These are phyloP conservation scores for Persicaria tinctoria DNA, from an alignment of 148 eudicot species.

Conservation along the genomic window DNA sequence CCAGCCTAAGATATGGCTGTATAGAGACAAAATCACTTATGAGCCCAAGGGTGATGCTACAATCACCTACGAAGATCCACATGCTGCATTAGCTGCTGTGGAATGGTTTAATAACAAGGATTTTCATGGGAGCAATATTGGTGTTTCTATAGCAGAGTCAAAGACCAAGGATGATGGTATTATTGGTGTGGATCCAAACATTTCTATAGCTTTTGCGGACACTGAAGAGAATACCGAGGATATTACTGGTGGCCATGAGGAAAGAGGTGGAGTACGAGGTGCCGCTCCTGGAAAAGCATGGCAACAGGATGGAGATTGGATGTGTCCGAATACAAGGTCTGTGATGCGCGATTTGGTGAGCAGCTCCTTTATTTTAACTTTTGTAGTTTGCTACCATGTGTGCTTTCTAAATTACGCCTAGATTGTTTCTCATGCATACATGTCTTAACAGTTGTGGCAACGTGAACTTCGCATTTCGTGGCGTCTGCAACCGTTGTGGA, in stretches of 20 bases:
- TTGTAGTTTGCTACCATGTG: constrained; percentile 5
- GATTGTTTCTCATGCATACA: constrained; percentile 22
- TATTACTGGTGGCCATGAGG: constrained; percentile 38
- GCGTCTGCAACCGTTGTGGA: constrained; percentile 99
- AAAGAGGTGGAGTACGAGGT: constrained; percentile 75
- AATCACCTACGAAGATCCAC: constrained; percentile 92
- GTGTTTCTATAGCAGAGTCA: constrained; percentile 85
- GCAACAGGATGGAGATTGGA: constrained; percentile 99
- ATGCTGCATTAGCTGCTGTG: constrained; percentile 95
- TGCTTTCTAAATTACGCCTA: not conserved
- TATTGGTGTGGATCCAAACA: constrained; percentile 23
- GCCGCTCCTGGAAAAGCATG: constrained; percentile 78
- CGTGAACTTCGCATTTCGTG: constrained; percentile 96
- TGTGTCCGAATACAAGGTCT: constrained; percentile 99
- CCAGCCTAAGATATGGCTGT: constrained; percentile 91
- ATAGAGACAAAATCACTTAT: constrained; percentile 71
- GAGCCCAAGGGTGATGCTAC: constrained; percentile 99
- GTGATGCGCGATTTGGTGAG: constrained; percentile 96
- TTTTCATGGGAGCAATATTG: constrained; percentile 72
- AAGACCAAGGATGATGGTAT: constrained; percentile 68
- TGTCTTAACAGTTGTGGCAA: constrained; percentile 73
- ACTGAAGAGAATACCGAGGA: constrained; percentile 39
- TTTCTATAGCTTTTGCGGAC: constrained; percentile 32
- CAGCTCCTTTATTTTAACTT: constrained; percentile 44
- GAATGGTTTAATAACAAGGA: constrained; percentile 96